These are phyloP conservation scores for Auriculariales sp. DNA, from an alignment of 768 basidiomycete species.

Conservation along the genomic window DNA sequence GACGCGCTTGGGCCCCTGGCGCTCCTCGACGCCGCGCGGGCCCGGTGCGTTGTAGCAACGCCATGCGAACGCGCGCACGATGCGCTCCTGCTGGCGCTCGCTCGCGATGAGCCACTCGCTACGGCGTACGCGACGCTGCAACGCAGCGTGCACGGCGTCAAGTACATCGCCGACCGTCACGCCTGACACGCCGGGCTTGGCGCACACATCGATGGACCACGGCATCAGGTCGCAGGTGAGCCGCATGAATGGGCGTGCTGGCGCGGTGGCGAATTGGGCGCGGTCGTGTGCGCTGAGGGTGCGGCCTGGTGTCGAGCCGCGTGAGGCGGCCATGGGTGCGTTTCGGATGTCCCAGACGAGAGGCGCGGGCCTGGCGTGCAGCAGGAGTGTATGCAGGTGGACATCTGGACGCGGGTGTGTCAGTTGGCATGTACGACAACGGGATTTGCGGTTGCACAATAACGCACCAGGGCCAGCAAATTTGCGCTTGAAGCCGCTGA, in stretches of 20 bases:
- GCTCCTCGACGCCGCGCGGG: slow-evolving; percentile 3
- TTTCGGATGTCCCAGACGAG: neutral
- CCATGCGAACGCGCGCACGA: slow-evolving; percentile 4
- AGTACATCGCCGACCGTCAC: slow-evolving; percentile 9
- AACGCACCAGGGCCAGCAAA: neutral
- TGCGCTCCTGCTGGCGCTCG: neutral
- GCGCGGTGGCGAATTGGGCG: neutral
- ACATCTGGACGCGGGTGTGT: neutral
- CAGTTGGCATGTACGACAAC: neutral
- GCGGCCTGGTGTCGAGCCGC: neutral
- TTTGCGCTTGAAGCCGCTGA: neutral
- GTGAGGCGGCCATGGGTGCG: neutral
- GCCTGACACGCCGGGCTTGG: neutral
- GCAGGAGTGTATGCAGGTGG: neutral
- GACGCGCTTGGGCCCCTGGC: slow-evolving; percentile 4
- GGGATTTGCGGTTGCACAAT: neutral
- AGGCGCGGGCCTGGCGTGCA: neutral
- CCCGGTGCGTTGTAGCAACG: slow-evolving; percentile 4
- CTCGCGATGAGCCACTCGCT: slow-evolving; percentile 4
- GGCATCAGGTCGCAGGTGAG: slow-evolving; percentile 4
- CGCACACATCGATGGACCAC: slow-evolving; percentile 4
- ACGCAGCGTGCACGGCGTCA: slow-evolving; percentile 1
- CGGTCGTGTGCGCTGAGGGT: neutral
- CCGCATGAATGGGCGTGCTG: neutral
- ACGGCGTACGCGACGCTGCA: slow-evolving; percentile 1